Base-by-base conservation (phyloP, 2,329 filamentous ascomycete species). In the Microcyclosporella mali region DNA sequence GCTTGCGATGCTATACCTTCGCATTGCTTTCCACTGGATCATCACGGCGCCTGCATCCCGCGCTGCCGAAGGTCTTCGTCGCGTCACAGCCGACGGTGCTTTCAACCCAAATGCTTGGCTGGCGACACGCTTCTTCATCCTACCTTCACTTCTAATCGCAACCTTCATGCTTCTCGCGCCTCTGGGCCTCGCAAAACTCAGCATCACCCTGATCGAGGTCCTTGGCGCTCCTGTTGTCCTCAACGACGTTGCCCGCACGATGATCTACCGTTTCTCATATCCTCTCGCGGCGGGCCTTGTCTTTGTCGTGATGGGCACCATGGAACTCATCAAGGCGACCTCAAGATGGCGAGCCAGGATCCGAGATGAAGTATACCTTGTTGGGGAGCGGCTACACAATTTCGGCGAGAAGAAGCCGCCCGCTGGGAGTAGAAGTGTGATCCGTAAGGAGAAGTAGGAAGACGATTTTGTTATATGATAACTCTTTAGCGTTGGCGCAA, bases 351-450 rank as follows among this genome's bases (percentile, higher is more conserved):
- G 85, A 56, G 74, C 81, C 44, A 79, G 83, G 45, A 88, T 98
- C 35, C 75, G 88, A 30, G 94, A 98, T 63, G 94, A 98, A 66
- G 89, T 94, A 0, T 98, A 98, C 63, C 71, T 98, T 33, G 92
- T 97, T 59, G 92, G 92, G 2, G 90, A 98, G 69, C 72, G 89
- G 46, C 67, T 98, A 58, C 94, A 98, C 68, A 98, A 98, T 64
- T 94, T 95, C 66, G 86, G 88, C 2, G 82, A 84, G 60, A 68
- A 55, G 54, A 65, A 50, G 46, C 61, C 63, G 37, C 62, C 61
- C 6, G 49, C 44, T 33, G 60, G 60, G 8, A 61, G 52, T 37
- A 50, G 47, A 49, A 59, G 55, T 46, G 55, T 63, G 16, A 49
- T 62, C n/a, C 56, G 58, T 41, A 55, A 49, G 46, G 55, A 53